phyloP scores from a whole-genome alignment of 306 rosid species.

The Gastrolobium bilobum region DNA sequence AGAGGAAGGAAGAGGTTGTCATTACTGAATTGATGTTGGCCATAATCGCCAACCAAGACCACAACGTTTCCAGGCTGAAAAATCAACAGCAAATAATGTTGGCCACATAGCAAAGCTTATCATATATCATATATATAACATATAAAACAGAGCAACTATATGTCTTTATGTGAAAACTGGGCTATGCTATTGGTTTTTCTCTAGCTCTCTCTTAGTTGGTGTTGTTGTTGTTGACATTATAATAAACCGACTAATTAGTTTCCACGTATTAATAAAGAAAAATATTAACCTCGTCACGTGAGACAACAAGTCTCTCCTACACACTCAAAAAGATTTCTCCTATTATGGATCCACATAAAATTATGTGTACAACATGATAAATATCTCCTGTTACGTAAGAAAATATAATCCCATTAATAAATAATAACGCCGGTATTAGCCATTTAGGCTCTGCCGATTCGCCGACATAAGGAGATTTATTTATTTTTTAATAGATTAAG shows the following conservation, averaged over 20 bases:
- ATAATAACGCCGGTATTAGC: neutral
- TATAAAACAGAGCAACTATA: conserved; percentile 38
- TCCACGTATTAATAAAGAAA: conserved; percentile 36
- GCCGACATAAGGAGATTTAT: conserved; percentile 34
- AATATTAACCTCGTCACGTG: too few species aligned
- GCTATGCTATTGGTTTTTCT: too few species aligned
- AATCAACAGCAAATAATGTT: conserved; percentile 27
- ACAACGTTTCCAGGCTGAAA: conserved; percentile 3
- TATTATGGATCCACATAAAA: too few species aligned
- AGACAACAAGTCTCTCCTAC: too few species aligned
- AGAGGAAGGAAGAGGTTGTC: conserved; percentile 56
- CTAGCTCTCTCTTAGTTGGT: too few species aligned
- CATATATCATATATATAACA: conserved; percentile 24
- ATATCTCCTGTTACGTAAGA: too few species aligned
- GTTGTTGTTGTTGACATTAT: neutral
- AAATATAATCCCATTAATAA: too few species aligned
- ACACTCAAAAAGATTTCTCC: too few species aligned
- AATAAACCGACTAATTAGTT: conserved; percentile 19
- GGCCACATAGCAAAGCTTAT: conserved; percentile 32
- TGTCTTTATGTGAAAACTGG: conserved; percentile 41
- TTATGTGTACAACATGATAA: too few species aligned
- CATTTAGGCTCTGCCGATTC: neutral
- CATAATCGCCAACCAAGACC: conserved; percentile 28
- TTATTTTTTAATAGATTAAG: neutral
- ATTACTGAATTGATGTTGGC: conserved; percentile 54